phyloP scores from a whole-genome alignment of 2,329 filamentous ascomycete species.

The Monosporascus sp. region DNA sequence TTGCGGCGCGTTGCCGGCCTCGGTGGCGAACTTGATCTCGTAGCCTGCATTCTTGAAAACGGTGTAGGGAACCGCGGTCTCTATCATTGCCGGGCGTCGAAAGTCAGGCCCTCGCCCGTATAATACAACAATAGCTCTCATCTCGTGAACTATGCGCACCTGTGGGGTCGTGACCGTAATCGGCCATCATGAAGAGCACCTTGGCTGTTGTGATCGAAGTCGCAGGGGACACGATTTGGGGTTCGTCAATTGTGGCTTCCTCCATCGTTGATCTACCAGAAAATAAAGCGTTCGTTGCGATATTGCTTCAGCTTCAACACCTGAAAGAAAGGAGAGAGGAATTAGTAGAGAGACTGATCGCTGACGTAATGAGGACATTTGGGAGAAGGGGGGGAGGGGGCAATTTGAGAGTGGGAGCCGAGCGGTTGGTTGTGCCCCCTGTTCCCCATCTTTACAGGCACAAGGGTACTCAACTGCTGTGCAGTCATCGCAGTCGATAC shows the following conservation, averaged over 20 bases:
- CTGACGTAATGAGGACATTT: too few species aligned
- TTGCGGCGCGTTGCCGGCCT: slow-evolving; percentile 38
- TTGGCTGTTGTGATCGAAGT: slow-evolving; percentile 22
- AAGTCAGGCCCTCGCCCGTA: neutral
- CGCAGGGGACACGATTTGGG: slow-evolving; percentile 16
- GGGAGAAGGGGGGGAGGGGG: too few species aligned
- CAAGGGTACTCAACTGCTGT: too few species aligned
- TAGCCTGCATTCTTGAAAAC: slow-evolving; percentile 43
- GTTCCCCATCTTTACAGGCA: too few species aligned
- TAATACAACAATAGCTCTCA: too few species aligned
- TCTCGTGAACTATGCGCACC: slow-evolving; percentile 26
- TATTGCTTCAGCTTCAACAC: too few species aligned
- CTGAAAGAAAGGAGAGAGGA: too few species aligned
- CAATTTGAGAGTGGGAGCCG: too few species aligned
- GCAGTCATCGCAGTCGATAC: too few species aligned
- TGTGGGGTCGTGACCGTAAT: slow-evolving; percentile 51
- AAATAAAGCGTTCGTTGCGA: neutral
- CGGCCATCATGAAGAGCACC: slow-evolving; percentile 44
- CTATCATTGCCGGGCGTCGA: slow-evolving; percentile 21
- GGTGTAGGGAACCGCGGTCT: slow-evolving; percentile 44
- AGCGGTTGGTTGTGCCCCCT: too few species aligned
- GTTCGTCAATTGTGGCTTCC: slow-evolving; percentile 18
- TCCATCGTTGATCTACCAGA: neutral
- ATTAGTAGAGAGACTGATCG: too few species aligned
- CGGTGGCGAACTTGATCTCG: slow-evolving; percentile 43